Percentiles rank a stretch among this genome's conserved stretches.
Evolutionary conservation across 2,329 filamentous ascomycete genomes (phyloP).

Genomic region (Plectosphaerella sp.): DNA sequence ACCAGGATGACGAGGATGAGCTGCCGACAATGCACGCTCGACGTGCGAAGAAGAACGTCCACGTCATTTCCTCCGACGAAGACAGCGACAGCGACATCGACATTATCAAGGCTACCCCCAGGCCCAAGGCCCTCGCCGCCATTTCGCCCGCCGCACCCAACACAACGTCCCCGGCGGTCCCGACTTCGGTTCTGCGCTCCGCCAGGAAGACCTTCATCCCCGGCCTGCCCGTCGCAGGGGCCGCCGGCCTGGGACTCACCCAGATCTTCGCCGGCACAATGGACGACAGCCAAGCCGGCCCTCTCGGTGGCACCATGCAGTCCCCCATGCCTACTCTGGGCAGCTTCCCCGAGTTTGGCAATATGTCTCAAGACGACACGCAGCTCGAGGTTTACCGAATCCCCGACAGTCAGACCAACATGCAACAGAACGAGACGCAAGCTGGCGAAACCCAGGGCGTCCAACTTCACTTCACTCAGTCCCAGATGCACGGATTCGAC

Average conservation of each 20-base stretch:
- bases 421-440: slow-evolving; percentile 31
- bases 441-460: slow-evolving; percentile 39
- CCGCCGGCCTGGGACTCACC: slow-evolving; percentile 69
- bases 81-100: slow-evolving; percentile 55
- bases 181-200: slow-evolving; percentile 62
- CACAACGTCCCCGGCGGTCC: slow-evolving; percentile 46
- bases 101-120: slow-evolving; percentile 41
- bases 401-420: slow-evolving; percentile 39
- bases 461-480: slow-evolving; percentile 54
- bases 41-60: slow-evolving; percentile 32
- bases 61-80: slow-evolving; percentile 58
- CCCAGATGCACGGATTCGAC: slow-evolving; percentile 55
- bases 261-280: slow-evolving; percentile 91
- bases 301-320: slow-evolving; percentile 28
- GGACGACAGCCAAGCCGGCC: slow-evolving; percentile 54
- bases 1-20: slow-evolving; percentile 33
- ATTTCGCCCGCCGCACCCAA: slow-evolving; percentile 38
- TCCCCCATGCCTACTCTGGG: slow-evolving; percentile 52
- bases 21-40: slow-evolving; percentile 37
- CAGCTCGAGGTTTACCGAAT: slow-evolving; percentile 48
- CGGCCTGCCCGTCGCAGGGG: slow-evolving; percentile 55
- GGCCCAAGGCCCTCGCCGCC: slow-evolving; percentile 33
- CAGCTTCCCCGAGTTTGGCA: slow-evolving; percentile 54
- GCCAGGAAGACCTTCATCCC: slow-evolving; percentile 68
- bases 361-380: slow-evolving; percentile 48